Percentiles rank a stretch among this genome's conserved stretches.
These are phyloP conservation scores for Physcia stellaris DNA, from an alignment of 495 filamentous ascomycete genomes.

Conservation along the genomic window DNA sequence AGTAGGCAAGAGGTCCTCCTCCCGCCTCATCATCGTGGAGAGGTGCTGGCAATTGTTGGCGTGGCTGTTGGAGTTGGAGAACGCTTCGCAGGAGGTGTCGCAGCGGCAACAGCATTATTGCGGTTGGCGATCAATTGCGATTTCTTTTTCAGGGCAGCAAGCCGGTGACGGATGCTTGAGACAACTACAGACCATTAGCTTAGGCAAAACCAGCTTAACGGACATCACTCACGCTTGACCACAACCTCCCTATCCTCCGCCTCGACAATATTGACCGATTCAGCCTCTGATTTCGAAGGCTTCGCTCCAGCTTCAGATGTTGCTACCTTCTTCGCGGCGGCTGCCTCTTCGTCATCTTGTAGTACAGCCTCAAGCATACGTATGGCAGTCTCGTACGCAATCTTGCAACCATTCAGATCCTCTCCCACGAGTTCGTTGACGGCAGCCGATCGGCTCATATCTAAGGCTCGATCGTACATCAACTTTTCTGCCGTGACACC, in stretches of 20 bases:
- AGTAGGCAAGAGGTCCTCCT: not conserved
- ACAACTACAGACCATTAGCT: conserved; percentile 35
- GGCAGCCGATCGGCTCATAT: conserved; percentile 89
- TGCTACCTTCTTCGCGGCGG: conserved; percentile 21
- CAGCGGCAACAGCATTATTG: conserved; percentile 16
- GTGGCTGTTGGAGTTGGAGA: conserved; percentile 10
- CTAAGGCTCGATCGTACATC: conserved; percentile 94
- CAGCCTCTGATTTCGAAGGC: conserved; percentile 29
- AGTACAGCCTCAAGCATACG: conserved; percentile 88
- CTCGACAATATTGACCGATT: conserved; percentile 43
- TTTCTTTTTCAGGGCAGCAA: conserved; percentile 41
- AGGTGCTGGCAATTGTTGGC: conserved; percentile 22
- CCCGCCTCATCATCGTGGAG: conserved; percentile 18
- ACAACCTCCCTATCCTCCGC: conserved; percentile 60
- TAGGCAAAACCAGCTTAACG: conserved; percentile 1
- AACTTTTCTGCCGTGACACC: conserved; percentile 90
- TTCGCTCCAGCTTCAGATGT: conserved; percentile 24
- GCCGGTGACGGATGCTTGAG: conserved; percentile 43
- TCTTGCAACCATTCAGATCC: conserved; percentile 77
- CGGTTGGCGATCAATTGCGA: conserved; percentile 40
- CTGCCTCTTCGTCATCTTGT: conserved; percentile 63
- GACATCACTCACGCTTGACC: conserved; percentile 45
- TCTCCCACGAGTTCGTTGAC: conserved; percentile 91
- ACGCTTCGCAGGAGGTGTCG: conserved; percentile 10
- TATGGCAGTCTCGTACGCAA: conserved; percentile 85